Percentiles rank a stretch among this genome's conserved stretches.
phyloP scores from a whole-genome alignment of 2,329 filamentous ascomycete species.

The Alternaria arborescens region DNA sequence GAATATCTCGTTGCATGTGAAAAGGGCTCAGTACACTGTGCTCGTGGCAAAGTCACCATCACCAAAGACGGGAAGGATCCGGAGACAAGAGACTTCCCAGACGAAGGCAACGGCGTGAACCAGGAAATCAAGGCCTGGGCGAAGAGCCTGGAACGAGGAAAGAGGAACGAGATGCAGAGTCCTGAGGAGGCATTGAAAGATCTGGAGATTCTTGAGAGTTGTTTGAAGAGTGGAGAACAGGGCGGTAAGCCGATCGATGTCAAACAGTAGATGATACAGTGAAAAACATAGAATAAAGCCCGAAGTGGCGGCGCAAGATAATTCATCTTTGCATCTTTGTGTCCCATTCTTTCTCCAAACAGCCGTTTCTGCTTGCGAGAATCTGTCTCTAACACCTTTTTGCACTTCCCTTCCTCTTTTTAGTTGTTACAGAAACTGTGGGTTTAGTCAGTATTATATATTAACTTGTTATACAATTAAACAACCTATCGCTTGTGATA shows the following conservation, averaged over 20 bases:
- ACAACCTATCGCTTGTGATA: not conserved
- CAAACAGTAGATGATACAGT: slow-evolving; percentile 8
- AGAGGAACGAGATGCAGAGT: slow-evolving; percentile 60
- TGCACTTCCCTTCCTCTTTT: not conserved
- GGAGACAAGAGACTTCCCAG: slow-evolving; percentile 56
- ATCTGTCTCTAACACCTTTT: not conserved
- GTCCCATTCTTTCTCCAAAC: not conserved
- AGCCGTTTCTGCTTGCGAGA: not conserved
- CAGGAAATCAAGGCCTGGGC: slow-evolving; percentile 71
- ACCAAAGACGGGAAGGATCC: slow-evolving; percentile 25
- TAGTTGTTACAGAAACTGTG: not conserved
- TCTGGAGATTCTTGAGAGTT: slow-evolving; percentile 62
- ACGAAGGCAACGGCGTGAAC: slow-evolving; percentile 63
- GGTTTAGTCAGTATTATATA: not conserved
- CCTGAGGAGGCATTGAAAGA: slow-evolving; percentile 68
- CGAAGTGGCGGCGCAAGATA: not conserved
- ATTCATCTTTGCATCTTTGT: not conserved
- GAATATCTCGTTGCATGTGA: slow-evolving; percentile 68
- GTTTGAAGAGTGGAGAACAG: slow-evolving; percentile 53
- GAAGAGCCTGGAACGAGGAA: slow-evolving; percentile 59
- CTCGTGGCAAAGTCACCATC: slow-evolving; percentile 52
- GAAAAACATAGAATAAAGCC: not conserved
- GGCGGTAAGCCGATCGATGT: slow-evolving; percentile 44
- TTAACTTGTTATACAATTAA: not conserved
- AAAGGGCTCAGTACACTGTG: slow-evolving; percentile 62